These are phyloP conservation scores for Skeletonema tropicum DNA, from an alignment of 108 stramenopile genomes.

Conservation along the genomic window DNA sequence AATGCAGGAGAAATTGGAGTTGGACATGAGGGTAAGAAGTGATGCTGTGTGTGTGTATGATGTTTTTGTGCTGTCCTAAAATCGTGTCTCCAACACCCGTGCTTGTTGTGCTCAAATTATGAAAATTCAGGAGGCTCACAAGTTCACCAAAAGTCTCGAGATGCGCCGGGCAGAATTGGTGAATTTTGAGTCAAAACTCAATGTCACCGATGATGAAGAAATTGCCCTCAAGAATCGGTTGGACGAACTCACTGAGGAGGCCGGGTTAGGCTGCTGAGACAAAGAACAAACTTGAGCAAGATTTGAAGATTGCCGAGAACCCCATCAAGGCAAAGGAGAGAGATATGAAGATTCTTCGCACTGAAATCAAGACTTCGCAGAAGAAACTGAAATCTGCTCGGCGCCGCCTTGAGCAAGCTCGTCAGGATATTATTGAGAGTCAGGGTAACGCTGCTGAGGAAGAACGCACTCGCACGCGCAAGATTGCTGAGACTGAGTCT, in stretches of 20 bases:
- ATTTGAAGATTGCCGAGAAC: constrained; percentile 51
- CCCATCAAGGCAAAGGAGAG: constrained; percentile 57
- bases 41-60: neutral
- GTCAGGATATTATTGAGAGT: constrained; percentile 61
- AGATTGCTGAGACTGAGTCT: constrained; percentile 54
- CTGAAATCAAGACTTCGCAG: constrained; percentile 43
- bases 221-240: constrained; percentile 41
- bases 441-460: constrained; percentile 73
- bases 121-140: neutral
- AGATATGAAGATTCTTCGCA: constrained; percentile 42
- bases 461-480: constrained; percentile 48
- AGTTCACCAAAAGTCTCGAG: constrained; percentile 59
- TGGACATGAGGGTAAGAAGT: constrained; percentile 42
- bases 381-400: constrained; percentile 48
- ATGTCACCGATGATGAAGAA: constrained; percentile 59
- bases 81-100: too few species aligned
- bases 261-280: constrained; percentile 52
- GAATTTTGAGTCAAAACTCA: constrained; percentile 58
- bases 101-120: too few species aligned
- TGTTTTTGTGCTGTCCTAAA: neutral
- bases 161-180: constrained; percentile 54
- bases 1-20: constrained; percentile 27
- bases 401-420: constrained; percentile 56
- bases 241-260: constrained; percentile 65
- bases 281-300: constrained; percentile 63